Evolutionary conservation across 108 stramenopile species (phyloP), one percentile per base, ranked within the genome.

Genomic region (Nitzschia sp.): DNA sequence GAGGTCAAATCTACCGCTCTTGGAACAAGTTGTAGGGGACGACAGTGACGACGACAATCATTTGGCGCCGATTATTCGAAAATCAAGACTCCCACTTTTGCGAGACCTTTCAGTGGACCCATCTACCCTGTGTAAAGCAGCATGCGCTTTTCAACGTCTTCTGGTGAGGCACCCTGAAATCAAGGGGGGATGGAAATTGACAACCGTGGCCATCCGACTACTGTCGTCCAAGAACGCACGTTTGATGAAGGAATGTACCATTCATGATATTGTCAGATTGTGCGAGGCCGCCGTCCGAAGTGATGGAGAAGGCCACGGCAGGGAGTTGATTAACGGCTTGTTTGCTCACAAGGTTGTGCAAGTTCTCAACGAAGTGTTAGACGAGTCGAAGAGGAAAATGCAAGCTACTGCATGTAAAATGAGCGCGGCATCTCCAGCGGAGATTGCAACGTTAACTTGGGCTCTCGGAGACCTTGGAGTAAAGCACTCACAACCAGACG

Each of bases 51-150:
- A 74, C 26, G 76, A 74, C 25, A 62, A 59, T 54, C 23, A 26
- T 36, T 32, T 61, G 23, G 54, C 46, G 15, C 46, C 58, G 0
- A 13, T 68, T 24, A 2, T 28, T 6, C 56, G 57, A 27, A 79
- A 70, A 30, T 38, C 66, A 2, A 47, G 62, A 11, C 68, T 59
- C 1, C 83, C 83, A 5, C 51, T 68, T 24, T 36, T 85, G 33
- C 69, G 71, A 36, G 81, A 85, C 59, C 68, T 85, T 13, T 34
- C 72, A 6, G 59, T 82, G 17, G 85, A 85, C 59, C 85, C 85
- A 19, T 73, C 81, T 0, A 82, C 81, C 25, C 53, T 85, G 48
- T 80, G 74, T 46, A 82, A 80, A 65, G 72, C 80, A 5, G 69
- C 78, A 18, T 74, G 71, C 57, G 56, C 54, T n/a, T 78, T 71